These are phyloP conservation scores for cucumber (Cucumis sativus) DNA, from an alignment of 306 rosid genomes.

Conservation along the genomic window DNA sequence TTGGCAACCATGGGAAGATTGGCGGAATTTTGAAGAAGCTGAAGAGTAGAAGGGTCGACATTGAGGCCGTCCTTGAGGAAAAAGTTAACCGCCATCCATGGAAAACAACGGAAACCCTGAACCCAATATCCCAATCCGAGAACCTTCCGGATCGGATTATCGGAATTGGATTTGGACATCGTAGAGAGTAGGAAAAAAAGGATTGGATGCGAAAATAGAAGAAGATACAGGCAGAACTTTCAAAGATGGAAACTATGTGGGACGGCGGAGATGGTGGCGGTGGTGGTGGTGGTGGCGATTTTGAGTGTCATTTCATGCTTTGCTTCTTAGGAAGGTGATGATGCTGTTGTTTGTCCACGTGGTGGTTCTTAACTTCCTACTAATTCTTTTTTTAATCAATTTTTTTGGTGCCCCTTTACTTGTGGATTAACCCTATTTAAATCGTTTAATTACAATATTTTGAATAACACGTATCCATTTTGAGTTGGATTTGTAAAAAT, in stretches of 20 bases:
- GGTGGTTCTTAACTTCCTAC: neutral
- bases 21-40: conserved; percentile 71
- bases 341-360: neutral
- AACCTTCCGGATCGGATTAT: conserved; percentile 28
- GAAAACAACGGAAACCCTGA: conserved; percentile 82
- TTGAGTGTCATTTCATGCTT: neutral
- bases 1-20: conserved; percentile 91
- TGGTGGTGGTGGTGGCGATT: neutral
- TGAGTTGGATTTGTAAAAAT: no score
- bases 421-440: neutral
- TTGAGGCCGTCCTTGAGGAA: conserved; percentile 71
- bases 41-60: conserved; percentile 72
- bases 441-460: neutral
- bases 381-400: neutral
- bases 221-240: neutral
- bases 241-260: neutral
- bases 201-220: neutral
- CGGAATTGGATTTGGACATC: conserved; percentile 22
- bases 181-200: neutral
- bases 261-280: neutral
- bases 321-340: neutral
- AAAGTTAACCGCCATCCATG: conserved; percentile 79
- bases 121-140: conserved; percentile 78
- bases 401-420: neutral
- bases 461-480: no score